These are phyloP conservation scores for Penicillium rolfsii DNA, from an alignment of 2,329 filamentous ascomycete genomes.

Conservation along the genomic window DNA sequence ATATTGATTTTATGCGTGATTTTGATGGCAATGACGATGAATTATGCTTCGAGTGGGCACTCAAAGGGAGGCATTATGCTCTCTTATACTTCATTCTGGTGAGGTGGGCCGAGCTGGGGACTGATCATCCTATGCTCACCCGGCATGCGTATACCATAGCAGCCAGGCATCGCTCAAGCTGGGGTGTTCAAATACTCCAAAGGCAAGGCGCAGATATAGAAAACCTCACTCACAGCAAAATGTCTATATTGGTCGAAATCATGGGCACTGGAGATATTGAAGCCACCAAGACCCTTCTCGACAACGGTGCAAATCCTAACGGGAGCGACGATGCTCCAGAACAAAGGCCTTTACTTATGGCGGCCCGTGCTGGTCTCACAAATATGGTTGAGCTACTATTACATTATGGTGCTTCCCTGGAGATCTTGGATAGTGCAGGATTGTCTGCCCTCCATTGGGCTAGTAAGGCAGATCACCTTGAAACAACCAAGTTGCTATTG, in stretches of 20 bases:
- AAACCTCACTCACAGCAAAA: neutral
- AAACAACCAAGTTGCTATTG: constrained; percentile 3
- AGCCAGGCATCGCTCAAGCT: constrained; percentile 15
- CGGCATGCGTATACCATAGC: constrained; percentile 18
- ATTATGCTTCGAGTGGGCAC: constrained; percentile 21
- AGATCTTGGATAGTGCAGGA: neutral
- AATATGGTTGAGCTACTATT: constrained; percentile 16
- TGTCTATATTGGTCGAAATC: constrained; percentile 21
- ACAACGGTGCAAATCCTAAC: constrained; percentile 26
- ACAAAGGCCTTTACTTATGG: constrained; percentile 19
- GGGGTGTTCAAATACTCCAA: constrained; percentile 21
- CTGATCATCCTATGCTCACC: constrained; percentile 5
- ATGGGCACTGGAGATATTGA: constrained; percentile 7
- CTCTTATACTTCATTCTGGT: constrained; percentile 26
- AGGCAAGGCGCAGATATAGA: constrained; percentile 27
- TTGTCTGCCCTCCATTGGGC: constrained; percentile 17
- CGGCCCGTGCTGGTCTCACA: constrained; percentile 14
- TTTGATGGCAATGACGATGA: constrained; percentile 9
- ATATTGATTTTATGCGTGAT: constrained; percentile 8
- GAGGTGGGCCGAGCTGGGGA: constrained; percentile 23
- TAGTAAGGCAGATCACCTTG: neutral
- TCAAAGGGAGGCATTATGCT: constrained; percentile 7
- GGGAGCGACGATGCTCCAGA: constrained; percentile 1
- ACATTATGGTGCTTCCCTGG: constrained; percentile 4
- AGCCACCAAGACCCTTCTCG: constrained; percentile 19